phyloP scores from a whole-genome alignment of 805 yeast genomes.

The Candida hungchunana region DNA sequence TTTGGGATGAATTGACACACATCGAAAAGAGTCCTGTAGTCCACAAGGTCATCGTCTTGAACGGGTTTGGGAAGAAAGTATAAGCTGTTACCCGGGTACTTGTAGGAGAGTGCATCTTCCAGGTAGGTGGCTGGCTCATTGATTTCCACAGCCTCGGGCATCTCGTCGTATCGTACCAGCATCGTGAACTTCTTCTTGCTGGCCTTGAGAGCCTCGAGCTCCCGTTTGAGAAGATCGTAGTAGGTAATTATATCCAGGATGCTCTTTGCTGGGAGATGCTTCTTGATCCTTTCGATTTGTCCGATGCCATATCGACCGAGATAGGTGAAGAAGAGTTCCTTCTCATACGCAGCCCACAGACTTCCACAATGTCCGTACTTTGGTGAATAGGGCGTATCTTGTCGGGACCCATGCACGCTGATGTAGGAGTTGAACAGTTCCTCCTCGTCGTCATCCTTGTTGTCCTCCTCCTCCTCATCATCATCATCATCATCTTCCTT shows the following conservation, averaged over 20 bases:
- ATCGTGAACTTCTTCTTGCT: conserved; percentile 12
- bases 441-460: not conserved
- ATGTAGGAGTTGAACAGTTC: not conserved
- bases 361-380: conserved; percentile 5
- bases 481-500: not conserved
- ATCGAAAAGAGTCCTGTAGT: too few relatives aligned
- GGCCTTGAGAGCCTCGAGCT: conserved; percentile 27
- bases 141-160: conserved; percentile 53
- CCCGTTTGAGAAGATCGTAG: conserved; percentile 35
- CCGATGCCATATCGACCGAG: conserved; percentile 48
- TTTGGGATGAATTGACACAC: too few relatives aligned
- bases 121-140: conserved; percentile 36
- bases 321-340: conserved; percentile 46
- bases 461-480: conserved; percentile 1
- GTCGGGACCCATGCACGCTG: not conserved
- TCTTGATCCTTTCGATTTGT: conserved; percentile 37
- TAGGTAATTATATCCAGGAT: conserved; percentile 41
- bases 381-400: not conserved
- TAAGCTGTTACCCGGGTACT: too few relatives aligned
- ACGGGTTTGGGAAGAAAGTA: too few relatives aligned
- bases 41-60: too few relatives aligned
- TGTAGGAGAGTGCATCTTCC: too few relatives aligned
- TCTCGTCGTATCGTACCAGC: conserved; percentile 36
- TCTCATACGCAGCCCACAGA: conserved; percentile 32
- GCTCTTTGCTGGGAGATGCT: conserved; percentile 38